Evolutionary conservation across 306 rosid species (phyloP), one percentile per base, ranked within the genome.

Genomic region (Prinsepia uniflora): DNA sequence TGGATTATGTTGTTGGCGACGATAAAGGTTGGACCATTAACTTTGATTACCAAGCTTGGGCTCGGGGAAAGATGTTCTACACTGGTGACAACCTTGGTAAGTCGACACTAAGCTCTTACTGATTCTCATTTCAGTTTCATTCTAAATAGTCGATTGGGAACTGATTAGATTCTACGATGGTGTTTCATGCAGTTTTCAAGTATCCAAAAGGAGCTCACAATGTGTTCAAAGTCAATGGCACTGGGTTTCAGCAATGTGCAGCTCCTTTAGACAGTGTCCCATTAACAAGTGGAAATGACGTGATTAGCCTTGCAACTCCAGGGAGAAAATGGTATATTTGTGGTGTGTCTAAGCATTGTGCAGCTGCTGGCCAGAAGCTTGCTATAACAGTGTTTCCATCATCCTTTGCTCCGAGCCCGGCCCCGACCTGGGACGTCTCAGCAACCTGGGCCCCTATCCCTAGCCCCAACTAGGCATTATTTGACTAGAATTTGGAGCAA

Each of bases 271-370:
- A 63, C 9, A 8, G 55, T 2, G 22, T 0, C 47, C 63, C 84
- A 0, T 58, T 87, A 13, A 67, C 70, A 3, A 76, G 70, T 24
- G 82, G 85, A 57, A 72, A 76, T 9, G 86, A 83, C 65, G 81
- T 53, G 1, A 75, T 83, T 17, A 41, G 30, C 48, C 72, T 87
- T 2, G 50, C 76, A 70, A 48, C 81, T 18, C 5, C 84, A 0
- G 87, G 86, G 36, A 82, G 57, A 14, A 85, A 83, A 70, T 85
- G 89, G 89, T 82, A 81, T 75, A 74, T 83, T 15, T 83, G 87
- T 20, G 83, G 83, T 10, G 63, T 83, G 63, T 39, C 43, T 19
- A 3, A 20, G 44, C 85, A 83, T 57, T 85, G 87, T 54, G 71
- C 42, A 8, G 46, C 4, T 9, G 87, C 78, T 9, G 67, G 71